A percentile compares a stretch with the other conserved stretches of the same genome.
Evolutionary conservation across 2,329 filamentous ascomycete genomes (phyloP).

Genomic region (Eutypa lata): DNA sequence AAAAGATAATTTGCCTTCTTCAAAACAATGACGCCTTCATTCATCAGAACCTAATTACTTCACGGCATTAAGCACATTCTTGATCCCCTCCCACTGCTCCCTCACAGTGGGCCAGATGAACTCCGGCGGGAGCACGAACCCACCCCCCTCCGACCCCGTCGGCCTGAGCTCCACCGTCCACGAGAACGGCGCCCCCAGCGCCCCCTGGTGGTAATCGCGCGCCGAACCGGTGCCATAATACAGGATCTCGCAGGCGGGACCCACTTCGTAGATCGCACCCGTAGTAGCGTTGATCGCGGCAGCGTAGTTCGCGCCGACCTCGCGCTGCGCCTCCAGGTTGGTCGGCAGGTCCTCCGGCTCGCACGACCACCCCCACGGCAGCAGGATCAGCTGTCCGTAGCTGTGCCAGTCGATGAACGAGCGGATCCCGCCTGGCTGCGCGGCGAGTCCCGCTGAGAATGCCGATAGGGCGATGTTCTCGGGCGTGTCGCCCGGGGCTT

Average conservation of each 20-base stretch:
- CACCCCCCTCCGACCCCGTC: conserved; percentile 17
- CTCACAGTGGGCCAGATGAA: conserved; percentile 19
- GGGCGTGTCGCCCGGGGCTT: conserved; percentile 37
- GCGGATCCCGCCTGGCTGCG: conserved; percentile 40
- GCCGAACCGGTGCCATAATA: conserved; percentile 23
- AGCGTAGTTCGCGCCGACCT: conserved; percentile 37
- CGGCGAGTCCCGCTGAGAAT: conserved; percentile 28
- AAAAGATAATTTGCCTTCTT: too few relatives aligned
- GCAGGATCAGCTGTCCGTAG: conserved; percentile 53
- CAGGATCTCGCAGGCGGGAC: conserved; percentile 21
- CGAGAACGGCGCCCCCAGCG: conserved; percentile 21
- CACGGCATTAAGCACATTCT: not conserved
- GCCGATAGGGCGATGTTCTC: conserved; percentile 43
- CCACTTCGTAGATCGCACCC: conserved; percentile 23
- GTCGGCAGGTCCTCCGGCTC: not conserved
- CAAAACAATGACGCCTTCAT: too few relatives aligned
- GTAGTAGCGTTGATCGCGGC: conserved; percentile 32
- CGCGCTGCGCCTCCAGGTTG: conserved; percentile 42
- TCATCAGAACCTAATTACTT: too few relatives aligned
- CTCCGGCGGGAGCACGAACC: conserved; percentile 24
- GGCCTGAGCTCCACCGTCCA: conserved; percentile 23
- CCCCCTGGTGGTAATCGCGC: conserved; percentile 21
- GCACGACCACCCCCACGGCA: conserved; percentile 45
- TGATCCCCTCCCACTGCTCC: conserved; percentile 28
- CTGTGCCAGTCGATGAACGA: conserved; percentile 59